Evolutionary conservation across 352 stramenopile genomes (phyloP), one percentile per base, ranked within the genome.

Genomic region (Pythium phragmiticola): DNA sequence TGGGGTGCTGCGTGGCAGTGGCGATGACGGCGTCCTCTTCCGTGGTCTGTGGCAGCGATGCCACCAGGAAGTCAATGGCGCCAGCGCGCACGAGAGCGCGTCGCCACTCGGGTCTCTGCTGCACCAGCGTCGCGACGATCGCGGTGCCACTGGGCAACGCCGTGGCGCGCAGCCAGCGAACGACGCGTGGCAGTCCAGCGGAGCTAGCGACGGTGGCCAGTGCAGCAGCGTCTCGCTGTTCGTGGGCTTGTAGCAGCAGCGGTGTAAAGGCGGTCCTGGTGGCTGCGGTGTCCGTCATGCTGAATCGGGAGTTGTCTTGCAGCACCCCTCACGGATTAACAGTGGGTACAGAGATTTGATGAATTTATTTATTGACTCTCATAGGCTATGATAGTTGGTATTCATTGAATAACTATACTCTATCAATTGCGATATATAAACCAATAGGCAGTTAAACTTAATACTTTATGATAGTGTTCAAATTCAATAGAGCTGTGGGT

Each of bases 211-310:
- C 8, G 8, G 5, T 4, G 4, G 30, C 45, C 7, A 50, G n/a
- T 12, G 45, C 45, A 16, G n/a, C 21, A 4, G 21, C 19, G 19
- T 50, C 45, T 11, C 4, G 45, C 45, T 50, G 45, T 13, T 19
- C 45, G 21, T 50, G 45, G 8, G 45, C 45, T 7, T 26, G 0
- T 6, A 50, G 45, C 21, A 50, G 45, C 11, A 33, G 57, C 14
- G 53, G 45, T 11, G 46, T 28, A 39, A 64, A 64, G 30, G 43
- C 60, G 37, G 34, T 9, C 34, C 34, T 9, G 34, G 34, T 13
- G 34, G 7, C 11, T 39, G 4, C 7, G 26, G 26, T 30, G 34
- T 39, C 34, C 34, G 34, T 13, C 34, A 39, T 39, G 34, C 34
- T 39, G 34, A 39, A 39, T 3, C 3, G 2, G 34, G 34, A 39